Base-by-base conservation (phyloP, 1,284 basidiomycete genomes). In the Cerrena zonata region DNA sequence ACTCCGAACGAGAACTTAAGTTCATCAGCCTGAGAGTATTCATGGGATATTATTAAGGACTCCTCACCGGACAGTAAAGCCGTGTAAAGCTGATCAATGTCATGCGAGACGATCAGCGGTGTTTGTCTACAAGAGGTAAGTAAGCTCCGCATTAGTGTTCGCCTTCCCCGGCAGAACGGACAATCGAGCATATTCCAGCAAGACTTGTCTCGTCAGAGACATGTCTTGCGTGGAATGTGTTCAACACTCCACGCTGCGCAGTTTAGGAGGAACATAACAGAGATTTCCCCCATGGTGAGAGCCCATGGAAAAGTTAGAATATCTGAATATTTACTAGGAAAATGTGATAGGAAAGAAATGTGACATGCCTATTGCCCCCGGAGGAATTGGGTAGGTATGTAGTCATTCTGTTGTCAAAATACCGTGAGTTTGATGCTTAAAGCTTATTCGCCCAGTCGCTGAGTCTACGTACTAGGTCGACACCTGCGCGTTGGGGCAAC, bases 151-250 rank as follows among this genome's bases (percentile, higher is more conserved):
- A 7, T 19, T n/a, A 7, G 21, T 10, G 43, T 45, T 23, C 19
- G 19, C 11, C 18, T 45, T 11, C 24, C 11, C 34, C 19, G n/a
- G 36, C 38, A 15, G 19, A 22, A 11, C 39, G 41, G 21, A 42
- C 19, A 18, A 25, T 34, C 22, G 46, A 11, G 24, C 40, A 49
- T 44, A 49, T 49, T 49, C 48, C 36, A 18, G 48, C 48, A 49
- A 49, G 48, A 22, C 48, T 43, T 36, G 24, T n/a, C 19, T 15
- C 26, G 24, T 15, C 7, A 38, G 13, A 27, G 24, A 13, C 36
- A 36, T 49, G 48, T 49, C 48, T 49, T 49, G 48, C 48, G 42
- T 36, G 36, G 48, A 49, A 49, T 49, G 44, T 24, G 41, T 44
- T 24, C 37, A 48, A 24, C 41, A 15, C n/a, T 23, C 21, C 23